These are phyloP conservation scores for Fusarium brachygibbosum DNA, from an alignment of 2,329 filamentous ascomycete species.

Conservation along the genomic window DNA sequence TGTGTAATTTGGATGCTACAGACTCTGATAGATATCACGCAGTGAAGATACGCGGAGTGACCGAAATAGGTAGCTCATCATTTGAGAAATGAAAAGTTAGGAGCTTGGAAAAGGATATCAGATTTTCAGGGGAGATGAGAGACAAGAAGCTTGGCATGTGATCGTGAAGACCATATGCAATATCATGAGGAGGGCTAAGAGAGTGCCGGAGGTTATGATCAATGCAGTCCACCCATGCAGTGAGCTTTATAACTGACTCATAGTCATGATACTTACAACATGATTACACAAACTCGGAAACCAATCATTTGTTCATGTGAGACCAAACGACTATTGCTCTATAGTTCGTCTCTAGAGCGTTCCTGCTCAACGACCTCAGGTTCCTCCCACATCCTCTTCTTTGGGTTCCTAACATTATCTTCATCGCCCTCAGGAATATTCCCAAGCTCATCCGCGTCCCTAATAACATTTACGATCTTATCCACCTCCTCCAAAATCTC, in stretches of 20 bases:
- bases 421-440: constrained; percentile 37
- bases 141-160: no score
- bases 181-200: not conserved
- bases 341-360: constrained; percentile 58
- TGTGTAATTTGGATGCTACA: not conserved
- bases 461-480: constrained; percentile 64
- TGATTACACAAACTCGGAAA: not conserved
- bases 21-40: not conserved
- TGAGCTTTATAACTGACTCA: no score
- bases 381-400: constrained; percentile 51
- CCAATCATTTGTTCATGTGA: not conserved
- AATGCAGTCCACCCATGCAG: not conserved
- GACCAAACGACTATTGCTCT: constrained; percentile 2
- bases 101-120: not conserved
- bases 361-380: constrained; percentile 46
- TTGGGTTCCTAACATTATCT: constrained; percentile 44
- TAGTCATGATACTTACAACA: not conserved
- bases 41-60: not conserved
- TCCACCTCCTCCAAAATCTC: constrained; percentile 67
- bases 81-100: not conserved
- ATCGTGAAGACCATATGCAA: not conserved
- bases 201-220: not conserved
- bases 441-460: constrained; percentile 51
- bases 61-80: no score
- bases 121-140: no score